These are phyloP conservation scores for Thozetella sp. DNA, from an alignment of 495 filamentous ascomycete genomes.

Conservation along the genomic window DNA sequence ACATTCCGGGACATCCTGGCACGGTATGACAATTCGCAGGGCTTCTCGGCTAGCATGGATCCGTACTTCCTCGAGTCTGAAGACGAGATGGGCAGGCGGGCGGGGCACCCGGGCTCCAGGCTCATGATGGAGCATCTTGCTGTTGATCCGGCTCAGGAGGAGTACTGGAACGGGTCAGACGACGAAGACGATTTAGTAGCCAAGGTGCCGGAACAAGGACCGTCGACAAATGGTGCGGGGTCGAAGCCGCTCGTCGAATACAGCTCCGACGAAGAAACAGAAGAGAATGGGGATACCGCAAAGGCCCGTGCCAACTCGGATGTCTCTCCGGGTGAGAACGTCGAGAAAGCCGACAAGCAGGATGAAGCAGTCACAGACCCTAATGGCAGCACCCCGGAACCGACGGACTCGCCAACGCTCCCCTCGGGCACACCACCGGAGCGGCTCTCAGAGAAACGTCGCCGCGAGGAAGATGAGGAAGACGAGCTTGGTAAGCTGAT, in stretches of 20 bases:
- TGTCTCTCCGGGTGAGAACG: constrained; percentile 44
- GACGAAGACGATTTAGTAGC: constrained; percentile 70
- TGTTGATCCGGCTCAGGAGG: constrained; percentile 85
- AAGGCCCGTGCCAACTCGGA: constrained; percentile 29
- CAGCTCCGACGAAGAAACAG: constrained; percentile 78
- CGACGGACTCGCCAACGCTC: constrained; percentile 25
- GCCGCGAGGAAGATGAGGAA: constrained; percentile 86
- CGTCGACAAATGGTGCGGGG: constrained; percentile 42
- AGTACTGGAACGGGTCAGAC: constrained; percentile 93
- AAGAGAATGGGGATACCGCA: constrained; percentile 48
- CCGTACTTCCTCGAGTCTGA: constrained; percentile 49
- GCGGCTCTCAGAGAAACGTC: constrained; percentile 85
- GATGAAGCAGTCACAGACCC: constrained; percentile 20
- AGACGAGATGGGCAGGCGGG: constrained; percentile 49
- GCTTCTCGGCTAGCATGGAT: constrained; percentile 64
- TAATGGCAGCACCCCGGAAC: constrained; percentile 20
- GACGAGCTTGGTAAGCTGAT: constrained; percentile 78
- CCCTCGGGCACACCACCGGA: constrained; percentile 60
- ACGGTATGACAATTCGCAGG: constrained; percentile 79
- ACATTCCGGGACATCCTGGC: constrained; percentile 77
- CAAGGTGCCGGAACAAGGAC: constrained; percentile 24
- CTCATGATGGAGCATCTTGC: constrained; percentile 68
- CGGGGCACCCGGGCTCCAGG: constrained; percentile 66
- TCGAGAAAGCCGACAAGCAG: constrained; percentile 48
- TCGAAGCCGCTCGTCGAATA: constrained; percentile 88